phyloP scores from a whole-genome alignment of 75 land plant species.

The Pinus tabuliformis region DNA sequence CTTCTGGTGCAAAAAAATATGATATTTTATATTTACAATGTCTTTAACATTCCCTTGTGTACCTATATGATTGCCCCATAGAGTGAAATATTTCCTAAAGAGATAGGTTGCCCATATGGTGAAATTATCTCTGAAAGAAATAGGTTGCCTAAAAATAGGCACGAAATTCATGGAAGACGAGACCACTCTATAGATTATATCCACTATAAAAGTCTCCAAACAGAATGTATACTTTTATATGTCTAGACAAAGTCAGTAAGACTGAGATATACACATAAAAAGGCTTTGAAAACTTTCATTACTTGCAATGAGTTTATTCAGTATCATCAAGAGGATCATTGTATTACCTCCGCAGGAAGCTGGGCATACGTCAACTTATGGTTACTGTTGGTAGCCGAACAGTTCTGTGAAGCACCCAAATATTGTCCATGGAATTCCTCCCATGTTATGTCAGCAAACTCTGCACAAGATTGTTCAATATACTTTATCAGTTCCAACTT shows the following conservation, averaged over 20 bases:
- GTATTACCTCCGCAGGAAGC: constrained; percentile 64
- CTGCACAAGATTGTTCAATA: constrained; percentile 25
- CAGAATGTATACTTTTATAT: neutral
- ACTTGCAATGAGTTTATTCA: neutral
- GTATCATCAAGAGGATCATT: neutral
- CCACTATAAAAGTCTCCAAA: neutral
- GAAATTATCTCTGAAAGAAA: neutral
- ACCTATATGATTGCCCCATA: neutral
- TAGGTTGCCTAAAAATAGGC: neutral
- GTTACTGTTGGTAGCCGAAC: constrained; percentile 91
- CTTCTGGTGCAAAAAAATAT: no score
- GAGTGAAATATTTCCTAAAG: neutral
- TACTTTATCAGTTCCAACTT: neutral
- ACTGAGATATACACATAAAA: neutral
- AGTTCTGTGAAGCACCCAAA: constrained; percentile 78
- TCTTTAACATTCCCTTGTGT: neutral
- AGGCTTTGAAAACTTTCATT: neutral
- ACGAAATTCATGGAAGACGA: neutral
- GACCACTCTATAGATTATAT: neutral
- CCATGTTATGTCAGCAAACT: constrained; percentile 91
- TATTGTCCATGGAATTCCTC: constrained; percentile 70
- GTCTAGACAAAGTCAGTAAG: neutral
- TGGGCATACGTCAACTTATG: constrained; percentile 48
- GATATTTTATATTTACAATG: neutral
- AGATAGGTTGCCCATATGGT: neutral